These are phyloP conservation scores for Apostasia ramifera DNA, from an alignment of 106 monocot species.

Conservation along the genomic window DNA sequence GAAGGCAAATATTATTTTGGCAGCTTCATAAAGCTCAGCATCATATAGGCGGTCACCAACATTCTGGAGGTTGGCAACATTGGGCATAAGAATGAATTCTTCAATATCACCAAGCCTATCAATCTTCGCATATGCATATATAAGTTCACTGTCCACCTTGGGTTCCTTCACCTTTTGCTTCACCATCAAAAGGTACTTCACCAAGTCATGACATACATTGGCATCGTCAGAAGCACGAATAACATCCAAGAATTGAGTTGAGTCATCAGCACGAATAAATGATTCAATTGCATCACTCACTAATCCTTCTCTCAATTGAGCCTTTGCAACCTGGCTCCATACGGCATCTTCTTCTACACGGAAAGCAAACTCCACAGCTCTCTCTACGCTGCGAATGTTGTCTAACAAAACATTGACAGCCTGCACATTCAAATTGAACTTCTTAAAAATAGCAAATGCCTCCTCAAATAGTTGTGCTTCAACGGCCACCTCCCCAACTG, in stretches of 20 bases:
- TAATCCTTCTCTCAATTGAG: conserved; percentile 84
- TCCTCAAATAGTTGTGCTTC: conserved; percentile 94
- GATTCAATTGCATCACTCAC: conserved; percentile 98
- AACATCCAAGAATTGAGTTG: conserved; percentile 83
- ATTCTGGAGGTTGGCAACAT: conserved; percentile 97
- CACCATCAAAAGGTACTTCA: conserved; percentile 90
- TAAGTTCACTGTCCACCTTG: conserved; percentile 92
- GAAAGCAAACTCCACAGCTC: conserved; percentile 94
- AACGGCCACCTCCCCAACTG: conserved; percentile 95
- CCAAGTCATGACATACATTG: conserved; percentile 88
- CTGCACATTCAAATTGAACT: conserved; percentile 93
- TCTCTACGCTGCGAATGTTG: conserved; percentile 82
- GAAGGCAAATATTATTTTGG: conserved; percentile 96
- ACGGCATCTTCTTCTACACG: conserved; percentile 98
- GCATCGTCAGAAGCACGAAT: conserved; percentile 83
- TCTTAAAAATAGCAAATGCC: conserved; percentile 98
- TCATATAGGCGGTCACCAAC: conserved; percentile 92
- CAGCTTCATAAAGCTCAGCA: conserved; percentile 92
- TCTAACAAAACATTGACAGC: conserved; percentile 92
- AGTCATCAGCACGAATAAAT: conserved; percentile 97
- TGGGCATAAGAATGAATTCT: conserved; percentile 97
- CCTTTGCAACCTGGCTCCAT: conserved; percentile 96
- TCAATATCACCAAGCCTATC: conserved; percentile 89
- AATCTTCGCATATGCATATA: conserved; percentile 96
- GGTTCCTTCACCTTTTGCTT: conserved; percentile 86